Conservation (phyloP, 2,329 filamentous ascomycete species). For the Diaporthe capsici region DNA sequence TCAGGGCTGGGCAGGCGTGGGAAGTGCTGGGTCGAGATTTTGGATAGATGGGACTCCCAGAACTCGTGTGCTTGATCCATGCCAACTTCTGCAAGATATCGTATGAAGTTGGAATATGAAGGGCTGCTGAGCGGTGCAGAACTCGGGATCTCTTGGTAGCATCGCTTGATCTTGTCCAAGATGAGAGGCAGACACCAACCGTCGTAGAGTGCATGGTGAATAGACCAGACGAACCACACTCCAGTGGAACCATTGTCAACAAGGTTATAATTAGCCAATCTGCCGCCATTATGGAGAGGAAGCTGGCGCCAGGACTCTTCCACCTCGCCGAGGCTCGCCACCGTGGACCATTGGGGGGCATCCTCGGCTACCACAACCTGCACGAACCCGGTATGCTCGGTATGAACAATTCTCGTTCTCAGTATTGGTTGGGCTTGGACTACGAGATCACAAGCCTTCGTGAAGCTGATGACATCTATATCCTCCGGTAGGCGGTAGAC, state of each 20-base stretch:
- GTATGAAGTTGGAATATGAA: slow-evolving; percentile 50
- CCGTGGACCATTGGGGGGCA: slow-evolving; percentile 53
- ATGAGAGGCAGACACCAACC: slow-evolving; percentile 69
- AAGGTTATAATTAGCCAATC: background rate
- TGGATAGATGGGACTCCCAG: slow-evolving; percentile 59
- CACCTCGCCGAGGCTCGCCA: slow-evolving; percentile 57
- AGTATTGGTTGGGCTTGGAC: slow-evolving; percentile 58
- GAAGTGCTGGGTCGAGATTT: background rate
- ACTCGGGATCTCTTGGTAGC: slow-evolving; percentile 49
- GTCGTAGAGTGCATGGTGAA: slow-evolving; percentile 71
- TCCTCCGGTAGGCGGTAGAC: slow-evolving; percentile 58
- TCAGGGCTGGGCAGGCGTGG: background rate
- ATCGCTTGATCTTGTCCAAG: slow-evolving; percentile 62
- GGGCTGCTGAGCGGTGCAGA: background rate
- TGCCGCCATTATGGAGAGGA: background rate
- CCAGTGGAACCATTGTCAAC: background rate
- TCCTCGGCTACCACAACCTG: slow-evolving; percentile 62
- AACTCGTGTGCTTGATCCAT: slow-evolving; percentile 55
- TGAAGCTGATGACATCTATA: slow-evolving; percentile 55
- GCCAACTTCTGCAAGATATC: slow-evolving; percentile 57
- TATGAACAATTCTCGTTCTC: slow-evolving; percentile 64
- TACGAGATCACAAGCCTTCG: slow-evolving; percentile 58
- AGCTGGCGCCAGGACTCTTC: slow-evolving; percentile 53
- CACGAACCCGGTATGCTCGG: slow-evolving; percentile 58
- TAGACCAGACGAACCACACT: slow-evolving; percentile 62